Base-by-base conservation (phyloP, 2,329 filamentous ascomycete genomes). In the Trichoderma asperellum region DNA sequence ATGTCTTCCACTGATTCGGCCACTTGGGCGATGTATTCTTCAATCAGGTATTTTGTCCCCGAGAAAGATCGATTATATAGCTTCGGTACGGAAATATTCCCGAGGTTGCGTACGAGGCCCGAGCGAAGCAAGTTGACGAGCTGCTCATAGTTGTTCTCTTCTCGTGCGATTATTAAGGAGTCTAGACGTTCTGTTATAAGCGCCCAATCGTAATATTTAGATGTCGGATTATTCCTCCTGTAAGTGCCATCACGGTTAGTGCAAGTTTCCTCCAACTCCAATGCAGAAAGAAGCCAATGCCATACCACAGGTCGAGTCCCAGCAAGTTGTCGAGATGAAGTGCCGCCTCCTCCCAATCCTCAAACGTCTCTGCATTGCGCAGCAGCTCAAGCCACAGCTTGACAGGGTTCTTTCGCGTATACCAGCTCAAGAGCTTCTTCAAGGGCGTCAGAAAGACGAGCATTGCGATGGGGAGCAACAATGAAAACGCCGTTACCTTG, bases 311-410 rank as follows among this genome's bases (percentile, higher is more conserved):
- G 80, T 96, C 92, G 73, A 94, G 88, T 53, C 90, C 90, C n/a
- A 94, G 84, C 21, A 92, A 83, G 75, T 91, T 90, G 79, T 97
- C 94, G n/a, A 97, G 86, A 75, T 92, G 88, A 72, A 92, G 87
- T 1, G 94, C 93, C n/a, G 91, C 89, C 73, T 90, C 89, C 77
- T 95, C 91, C 93, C 94, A 97, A 77, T 96, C 91, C 76, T 96
- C 92, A 76, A 91, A 97, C 32, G 86, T 85, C 72, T 88, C 84
- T 21, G 93, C 91, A 70, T 88, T 86, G 65, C 84, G 85, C 59
- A 96, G 83, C 29, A 85, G 82, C 71, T 91, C 85, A 55, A 91
- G 84, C 81, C 92, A 90, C 67, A 89, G 81, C 72, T 91, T 88
- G 60, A 87, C 84, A 2, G 87, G 86, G 61, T 86, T 90, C 78